Conservation (phyloP, 148 eudicot genomes). For the Euryodendron excelsum region DNA sequence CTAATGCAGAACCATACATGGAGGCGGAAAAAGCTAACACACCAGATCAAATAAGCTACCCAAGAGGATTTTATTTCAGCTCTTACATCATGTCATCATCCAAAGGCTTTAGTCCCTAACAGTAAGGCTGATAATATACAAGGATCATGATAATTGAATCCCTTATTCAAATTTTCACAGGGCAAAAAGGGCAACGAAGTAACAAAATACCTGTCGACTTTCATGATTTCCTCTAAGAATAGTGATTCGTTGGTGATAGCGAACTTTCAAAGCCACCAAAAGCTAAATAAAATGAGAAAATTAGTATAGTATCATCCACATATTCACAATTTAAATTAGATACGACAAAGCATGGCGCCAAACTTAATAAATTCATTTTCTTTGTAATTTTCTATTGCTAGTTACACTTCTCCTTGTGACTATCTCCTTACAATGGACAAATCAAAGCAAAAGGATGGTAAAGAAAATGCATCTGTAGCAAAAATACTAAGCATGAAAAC, state of each 20-base stretch:
- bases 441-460: not conserved
- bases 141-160: not conserved
- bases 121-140: conserved; percentile 2
- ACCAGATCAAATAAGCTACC: not conserved
- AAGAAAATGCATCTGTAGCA: not conserved
- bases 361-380: not conserved
- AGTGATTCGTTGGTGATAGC: conserved; percentile 86
- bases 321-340: not conserved
- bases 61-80: not conserved
- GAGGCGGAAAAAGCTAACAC: not conserved
- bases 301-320: not conserved
- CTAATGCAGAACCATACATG: not conserved
- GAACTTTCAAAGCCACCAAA: conserved; percentile 93
- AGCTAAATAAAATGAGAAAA: conserved; percentile 49
- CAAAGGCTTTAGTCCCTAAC: not conserved
- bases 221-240: conserved; percentile 98
- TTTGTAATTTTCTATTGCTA: not conserved
- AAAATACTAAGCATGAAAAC: not conserved
- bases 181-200: not conserved
- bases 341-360: not conserved
- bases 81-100: not conserved
- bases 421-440: not conserved
- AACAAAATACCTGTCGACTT: conserved; percentile 80
- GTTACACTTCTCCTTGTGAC: not conserved
- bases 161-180: not conserved